Evolutionary conservation across 495 filamentous ascomycete genomes (phyloP), one percentile per base, ranked within the genome.

Genomic region (Aspergillus biplanus): DNA sequence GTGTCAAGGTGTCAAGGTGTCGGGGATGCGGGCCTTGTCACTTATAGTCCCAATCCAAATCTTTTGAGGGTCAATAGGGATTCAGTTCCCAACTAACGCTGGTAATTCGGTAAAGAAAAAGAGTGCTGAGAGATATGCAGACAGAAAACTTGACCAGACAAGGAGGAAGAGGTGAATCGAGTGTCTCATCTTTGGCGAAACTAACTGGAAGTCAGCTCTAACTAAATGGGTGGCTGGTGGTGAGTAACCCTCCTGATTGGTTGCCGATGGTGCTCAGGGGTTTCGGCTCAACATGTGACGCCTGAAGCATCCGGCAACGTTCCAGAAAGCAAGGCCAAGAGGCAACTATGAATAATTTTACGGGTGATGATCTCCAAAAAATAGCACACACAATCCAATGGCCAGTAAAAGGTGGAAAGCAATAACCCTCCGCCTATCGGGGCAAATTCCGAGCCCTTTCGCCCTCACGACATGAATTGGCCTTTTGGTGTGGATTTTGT

Each of bases 191-290:
- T 57, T 57, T 52, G 44, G 39, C 52, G 46, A 56, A 53, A 50
- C 60, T 33, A 33, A 62, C 6, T 27, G 39, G 37, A 35, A 13
- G 50, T 34, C 46, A 52, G 59, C 55, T 61, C 39, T 39, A 44
- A 56, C 53, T 61, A 65, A 62, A 27, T 67, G 61, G 65, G 61
- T 67, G 61, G 65, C 62, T 67, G 65, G 64, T 33, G 39, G 52
- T 31, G 53, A 49, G 50, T 47, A 12, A 4, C 27, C 16, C n/a
- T 54, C 21, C 15, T 32, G 37, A 18, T 32, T 63, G 53, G 56
- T 66, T 62, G 59, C 55, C 21, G 59, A 34, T 59, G 55, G 39
- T 66, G 9, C 48, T 60, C 64, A 66, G 59, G 64, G 64, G 64
- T 15, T 44, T 48, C 27, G 21, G 35, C n/a, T 31, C 21, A 50